Evolutionary conservation across 495 filamentous ascomycete genomes (phyloP).

Genomic region (Diplogelasinospora grovesii): DNA sequence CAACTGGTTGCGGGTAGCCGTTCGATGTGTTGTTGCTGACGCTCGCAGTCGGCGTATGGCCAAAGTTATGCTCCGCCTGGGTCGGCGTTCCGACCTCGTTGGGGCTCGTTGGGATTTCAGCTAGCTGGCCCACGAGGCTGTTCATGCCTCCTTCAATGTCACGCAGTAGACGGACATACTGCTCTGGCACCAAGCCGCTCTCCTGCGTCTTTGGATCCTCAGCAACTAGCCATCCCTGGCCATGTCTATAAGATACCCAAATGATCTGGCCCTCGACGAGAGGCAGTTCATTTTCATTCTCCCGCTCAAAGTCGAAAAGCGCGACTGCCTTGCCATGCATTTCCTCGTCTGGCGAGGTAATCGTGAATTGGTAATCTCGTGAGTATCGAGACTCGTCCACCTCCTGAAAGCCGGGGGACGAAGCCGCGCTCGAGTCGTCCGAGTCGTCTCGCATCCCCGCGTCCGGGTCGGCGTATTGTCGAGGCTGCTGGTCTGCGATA

Average conservation of each 20-base stretch:
- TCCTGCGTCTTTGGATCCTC: conserved; percentile 86
- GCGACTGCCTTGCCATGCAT: conserved; percentile 97
- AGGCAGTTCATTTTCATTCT: conserved; percentile 94
- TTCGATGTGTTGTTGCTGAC: conserved; percentile 42
- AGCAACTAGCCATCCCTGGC: conserved; percentile 94
- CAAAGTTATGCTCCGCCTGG: conserved; percentile 41
- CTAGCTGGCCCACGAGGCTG: conserved; percentile 42
- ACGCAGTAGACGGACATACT: conserved; percentile 87
- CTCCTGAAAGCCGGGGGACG: conserved; percentile 42
- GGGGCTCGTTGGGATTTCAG: conserved; percentile 36
- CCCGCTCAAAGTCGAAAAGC: conserved; percentile 86
- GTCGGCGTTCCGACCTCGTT: conserved; percentile 50
- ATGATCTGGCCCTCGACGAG: conserved; percentile 93
- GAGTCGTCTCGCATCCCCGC: conserved; percentile 42
- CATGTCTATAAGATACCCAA: conserved; percentile 91
- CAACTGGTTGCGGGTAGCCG: conserved; percentile 57
- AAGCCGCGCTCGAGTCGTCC: conserved; percentile 51
- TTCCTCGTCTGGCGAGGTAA: conserved; percentile 91
- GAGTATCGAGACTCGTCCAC: conserved; percentile 67
- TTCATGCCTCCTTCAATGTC: conserved; percentile 72
- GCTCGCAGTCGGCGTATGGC: conserved; percentile 36
- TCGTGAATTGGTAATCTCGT: conserved; percentile 88
- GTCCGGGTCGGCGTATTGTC: conserved; percentile 53
- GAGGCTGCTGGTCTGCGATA: conserved; percentile 33
- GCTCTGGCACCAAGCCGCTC: conserved; percentile 87